Evolutionary conservation across 1,284 basidiomycete species (phyloP), one percentile per base, ranked within the genome.

Genomic region (Tilletia indica): DNA sequence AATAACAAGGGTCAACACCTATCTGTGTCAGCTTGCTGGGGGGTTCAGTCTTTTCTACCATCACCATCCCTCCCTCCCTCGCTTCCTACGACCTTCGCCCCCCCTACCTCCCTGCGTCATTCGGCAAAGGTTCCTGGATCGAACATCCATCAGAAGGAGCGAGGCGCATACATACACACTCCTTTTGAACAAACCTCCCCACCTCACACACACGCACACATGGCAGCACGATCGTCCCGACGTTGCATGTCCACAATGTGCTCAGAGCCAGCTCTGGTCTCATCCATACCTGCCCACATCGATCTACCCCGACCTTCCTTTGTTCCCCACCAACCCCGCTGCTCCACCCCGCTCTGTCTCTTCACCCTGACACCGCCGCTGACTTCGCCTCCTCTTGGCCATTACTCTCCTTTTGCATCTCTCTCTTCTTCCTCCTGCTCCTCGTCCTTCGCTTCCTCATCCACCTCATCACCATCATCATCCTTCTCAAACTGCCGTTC

Each of bases 291-390:
- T 21, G 21, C 56, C 16, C 56, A n/a, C 21, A 58, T 31, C 56
- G 56, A 58, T 12, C 56, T 58, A 14, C 61, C 61, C 3, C 14
- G 36, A 42, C 61, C 61, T 19, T 64, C 61, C 36, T 36, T 64
- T n/a, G 31, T 34, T 34, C 36, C 39, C 14, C 34, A 34, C 38
- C 38, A 38, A 16, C 16, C 61, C 25, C 25, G 2, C 4, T 12
- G 36, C 19, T 39, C 61, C 34, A 14, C 34, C 34, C 34, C 38
- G 3, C 61, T 39, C 14, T 64, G 61, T 21, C 19, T 64, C 34
- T 64, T 64, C 34, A 64, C 61, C 36, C 14, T 64, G 61, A 64
- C 61, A 38, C 61, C 58, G n/a, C 58, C 58, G 38, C 58, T 63
- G 58, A 63, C 58, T 14, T 63, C 58, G 58, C 58, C 58, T 25